Conservation (phyloP, 352 stramenopile species). For the Pythium pyrilobum region DNA sequence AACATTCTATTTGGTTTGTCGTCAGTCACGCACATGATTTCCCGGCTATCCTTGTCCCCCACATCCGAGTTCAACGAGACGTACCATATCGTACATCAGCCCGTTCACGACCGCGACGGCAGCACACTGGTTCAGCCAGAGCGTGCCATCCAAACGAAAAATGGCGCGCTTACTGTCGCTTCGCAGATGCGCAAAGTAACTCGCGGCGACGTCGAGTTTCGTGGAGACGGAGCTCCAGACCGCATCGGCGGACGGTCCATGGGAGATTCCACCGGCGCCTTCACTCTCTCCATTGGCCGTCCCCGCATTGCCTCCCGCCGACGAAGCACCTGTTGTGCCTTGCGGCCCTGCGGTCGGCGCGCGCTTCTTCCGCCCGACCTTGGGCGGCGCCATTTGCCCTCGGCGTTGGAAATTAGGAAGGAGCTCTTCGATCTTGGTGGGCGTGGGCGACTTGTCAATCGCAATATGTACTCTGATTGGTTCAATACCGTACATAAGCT, state of each 20-base stretch:
- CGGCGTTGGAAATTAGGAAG: too few species aligned
- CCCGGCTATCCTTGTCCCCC: too few species aligned
- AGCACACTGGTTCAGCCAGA: constrained; percentile 36
- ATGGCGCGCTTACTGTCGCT: constrained; percentile 14
- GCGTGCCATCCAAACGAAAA: constrained; percentile 20
- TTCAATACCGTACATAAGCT: background rate
- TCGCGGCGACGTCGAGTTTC: background rate
- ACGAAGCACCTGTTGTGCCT: background rate
- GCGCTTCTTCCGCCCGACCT: constrained; percentile 9
- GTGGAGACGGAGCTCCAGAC: background rate
- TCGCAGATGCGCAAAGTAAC: constrained; percentile 13
- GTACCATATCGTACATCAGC: constrained; percentile 41
- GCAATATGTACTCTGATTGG: background rate
- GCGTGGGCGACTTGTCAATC: background rate
- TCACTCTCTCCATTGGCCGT: background rate
- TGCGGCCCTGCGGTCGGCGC: background rate
- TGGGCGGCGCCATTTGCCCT: constrained; percentile 7
- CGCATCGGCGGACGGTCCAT: background rate
- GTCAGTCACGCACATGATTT: too few species aligned
- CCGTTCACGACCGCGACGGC: constrained; percentile 30
- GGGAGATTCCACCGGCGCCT: background rate
- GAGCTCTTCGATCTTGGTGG: constrained; percentile 14
- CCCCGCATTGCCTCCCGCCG: background rate
- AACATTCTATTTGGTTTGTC: too few species aligned
- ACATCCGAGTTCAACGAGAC: background rate